Percentiles rank a stretch among this genome's conserved stretches.
These are phyloP conservation scores for Candida pseudoviswanathii DNA, from an alignment of 1,139 yeast species.

Conservation along the genomic window DNA sequence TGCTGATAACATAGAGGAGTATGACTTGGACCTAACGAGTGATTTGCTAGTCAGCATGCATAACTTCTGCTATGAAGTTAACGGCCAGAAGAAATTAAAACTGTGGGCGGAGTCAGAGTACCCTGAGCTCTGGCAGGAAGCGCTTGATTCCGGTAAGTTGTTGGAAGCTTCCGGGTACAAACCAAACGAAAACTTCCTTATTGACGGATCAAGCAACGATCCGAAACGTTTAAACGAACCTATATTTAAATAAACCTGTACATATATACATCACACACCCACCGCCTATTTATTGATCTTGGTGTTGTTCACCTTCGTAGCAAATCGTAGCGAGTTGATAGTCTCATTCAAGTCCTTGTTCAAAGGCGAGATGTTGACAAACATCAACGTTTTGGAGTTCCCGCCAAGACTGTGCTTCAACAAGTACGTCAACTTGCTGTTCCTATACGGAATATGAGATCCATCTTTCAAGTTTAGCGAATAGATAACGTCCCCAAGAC, in stretches of 20 bases:
- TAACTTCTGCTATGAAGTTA: constrained; percentile 58
- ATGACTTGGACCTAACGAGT: constrained; percentile 50
- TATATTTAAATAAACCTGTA: constrained; percentile 4
- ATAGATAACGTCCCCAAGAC: constrained; percentile 87
- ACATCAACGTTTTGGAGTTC: constrained; percentile 87
- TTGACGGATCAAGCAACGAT: constrained; percentile 10
- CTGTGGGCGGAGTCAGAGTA: constrained; percentile 55
- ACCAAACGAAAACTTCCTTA: constrained; percentile 28
- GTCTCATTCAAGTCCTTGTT: constrained; percentile 70
- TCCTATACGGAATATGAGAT: constrained; percentile 54
- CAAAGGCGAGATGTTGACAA: constrained; percentile 83
- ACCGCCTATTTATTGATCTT: constrained; percentile 20
- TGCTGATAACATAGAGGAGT: constrained; percentile 51
- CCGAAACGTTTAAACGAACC: constrained; percentile 6
- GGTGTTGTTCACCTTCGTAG: constrained; percentile 74
- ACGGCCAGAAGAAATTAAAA: constrained; percentile 49
- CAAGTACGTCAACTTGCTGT: constrained; percentile 72
- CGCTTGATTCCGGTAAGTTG: constrained; percentile 39
- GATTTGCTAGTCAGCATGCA: constrained; percentile 60
- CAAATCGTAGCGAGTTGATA: constrained; percentile 83
- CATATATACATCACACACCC: constrained; percentile 14
- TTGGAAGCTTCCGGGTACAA: constrained; percentile 36
- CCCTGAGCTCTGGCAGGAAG: constrained; percentile 51
- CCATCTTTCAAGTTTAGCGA: constrained; percentile 52
- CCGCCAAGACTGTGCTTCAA: constrained; percentile 86